Base-by-base conservation (phyloP, 805 yeast genomes). In the Ogataea nitratoaversa region DNA sequence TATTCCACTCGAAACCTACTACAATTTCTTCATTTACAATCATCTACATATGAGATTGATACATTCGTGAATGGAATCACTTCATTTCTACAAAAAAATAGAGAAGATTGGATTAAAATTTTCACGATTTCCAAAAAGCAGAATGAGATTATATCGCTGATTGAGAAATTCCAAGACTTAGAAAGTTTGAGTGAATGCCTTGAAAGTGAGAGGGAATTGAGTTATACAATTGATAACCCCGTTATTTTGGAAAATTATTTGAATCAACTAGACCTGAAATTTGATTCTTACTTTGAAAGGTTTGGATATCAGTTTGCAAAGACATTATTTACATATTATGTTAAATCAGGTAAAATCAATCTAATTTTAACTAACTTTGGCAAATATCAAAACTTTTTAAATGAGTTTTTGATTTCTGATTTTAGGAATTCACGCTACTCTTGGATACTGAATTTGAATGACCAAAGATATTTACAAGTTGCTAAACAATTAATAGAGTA, bases 291-390 rank as follows among this genome's bases (percentile, higher is more conserved):
- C 55, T 78, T 86, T 54, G 71, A 72, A 13, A 69, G 68, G 37
- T 85, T 75, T 59, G 86, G 82, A 1, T 82, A 81, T 52, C 68
- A 61, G 3, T 89, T 89, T 68, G 95, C 95, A 0, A 54, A 68
- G 4, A 71, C 74, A 1, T 66, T 87, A 22, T 89, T 79, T 57
- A 67, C 68, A 17, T 75, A 74, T 56, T 82, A 79, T 49, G 67
- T 83, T 17, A 62, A 68, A 31, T 57, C 71, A 6, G 76, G 76
- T 25, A 74, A 79, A 45, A 62, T 76, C 23, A 71, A 74, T 42
- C 60, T 72, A 2, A 55, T 88, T 22, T 66, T 89, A 36, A 63
- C 74, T 11, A 77, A 72, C 13, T 82, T 82, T 55, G 74, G 77
- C 8, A 67, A 72, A 22, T 77, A 77, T 50, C 66, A 71, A 20